A percentile compares a stretch with the other conserved stretches of the same genome.
These are phyloP conservation scores for Pichia inconspicua DNA, from an alignment of 1,139 yeast species.

Conservation along the genomic window DNA sequence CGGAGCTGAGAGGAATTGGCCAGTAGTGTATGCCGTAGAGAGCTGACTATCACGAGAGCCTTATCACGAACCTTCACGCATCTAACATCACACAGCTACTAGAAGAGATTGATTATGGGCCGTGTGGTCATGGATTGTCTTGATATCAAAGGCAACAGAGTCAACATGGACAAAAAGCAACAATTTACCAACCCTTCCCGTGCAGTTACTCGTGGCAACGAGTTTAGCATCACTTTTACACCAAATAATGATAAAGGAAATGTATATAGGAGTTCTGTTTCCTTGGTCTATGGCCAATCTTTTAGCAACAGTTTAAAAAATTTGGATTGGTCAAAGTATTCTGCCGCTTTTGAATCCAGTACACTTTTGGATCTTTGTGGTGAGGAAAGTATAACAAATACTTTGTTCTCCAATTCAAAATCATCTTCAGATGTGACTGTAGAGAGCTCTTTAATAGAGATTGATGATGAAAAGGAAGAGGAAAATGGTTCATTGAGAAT, in stretches of 20 bases:
- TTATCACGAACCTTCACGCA: too few species aligned
- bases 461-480: background rate
- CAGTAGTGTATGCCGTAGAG: too few species aligned
- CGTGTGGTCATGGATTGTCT: background rate
- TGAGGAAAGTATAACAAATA: background rate
- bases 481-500: background rate
- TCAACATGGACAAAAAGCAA: background rate
- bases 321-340: background rate
- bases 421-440: too few species aligned
- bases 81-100: too few species aligned
- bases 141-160: background rate
- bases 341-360: background rate
- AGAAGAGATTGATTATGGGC: background rate
- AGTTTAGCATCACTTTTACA: background rate
- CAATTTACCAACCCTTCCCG: background rate
- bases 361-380: background rate
- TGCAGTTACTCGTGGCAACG: background rate
- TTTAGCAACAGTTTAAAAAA: background rate
- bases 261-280: conserved; percentile 6
- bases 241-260: conserved; percentile 1
- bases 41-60: too few species aligned
- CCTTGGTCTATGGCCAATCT: conserved; percentile 6
- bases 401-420: background rate
- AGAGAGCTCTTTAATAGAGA: too few species aligned
- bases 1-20: background rate